These are phyloP conservation scores for Tausonia pullulans DNA, from an alignment of 1,284 basidiomycete species.

Conservation along the genomic window DNA sequence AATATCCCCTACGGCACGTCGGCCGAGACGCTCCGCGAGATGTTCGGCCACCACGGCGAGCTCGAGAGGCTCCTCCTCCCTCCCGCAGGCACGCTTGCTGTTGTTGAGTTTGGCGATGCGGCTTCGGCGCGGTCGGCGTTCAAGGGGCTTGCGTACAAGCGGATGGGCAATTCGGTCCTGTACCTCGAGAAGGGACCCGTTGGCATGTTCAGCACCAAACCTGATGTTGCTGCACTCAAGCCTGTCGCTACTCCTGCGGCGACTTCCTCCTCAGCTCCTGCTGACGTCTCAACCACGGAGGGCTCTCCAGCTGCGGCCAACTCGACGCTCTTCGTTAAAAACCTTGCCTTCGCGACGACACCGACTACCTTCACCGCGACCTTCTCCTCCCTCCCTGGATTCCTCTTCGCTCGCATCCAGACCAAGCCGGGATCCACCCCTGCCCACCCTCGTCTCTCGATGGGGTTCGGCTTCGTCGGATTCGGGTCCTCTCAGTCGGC, in stretches of 20 bases:
- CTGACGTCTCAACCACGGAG: background rate
- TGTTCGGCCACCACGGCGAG: constrained; percentile 69
- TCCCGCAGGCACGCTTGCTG: constrained; percentile 85
- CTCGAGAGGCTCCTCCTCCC: constrained; percentile 73
- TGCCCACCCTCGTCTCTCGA: constrained; percentile 53
- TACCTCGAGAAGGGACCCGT: constrained; percentile 88
- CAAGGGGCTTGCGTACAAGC: constrained; percentile 70
- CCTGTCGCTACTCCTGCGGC: constrained; percentile 3
- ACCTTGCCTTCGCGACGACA: constrained; percentile 82
- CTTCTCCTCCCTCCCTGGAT: constrained; percentile 68
- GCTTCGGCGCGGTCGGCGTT: constrained; percentile 66
- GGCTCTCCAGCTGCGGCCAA: background rate
- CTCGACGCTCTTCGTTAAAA: constrained; percentile 83
- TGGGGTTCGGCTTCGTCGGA: constrained; percentile 95
- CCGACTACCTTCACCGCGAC: constrained; percentile 56
- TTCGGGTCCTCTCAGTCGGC: constrained; percentile 70
- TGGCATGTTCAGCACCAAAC: constrained; percentile 52
- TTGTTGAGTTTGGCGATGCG: constrained; percentile 70
- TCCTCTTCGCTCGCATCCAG: constrained; percentile 80
- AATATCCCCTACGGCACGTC: constrained; percentile 92
- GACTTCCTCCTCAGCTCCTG: background rate
- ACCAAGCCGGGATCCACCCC: constrained; percentile 78
- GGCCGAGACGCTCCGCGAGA: constrained; percentile 54
- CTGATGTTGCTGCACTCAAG: constrained; percentile 21
- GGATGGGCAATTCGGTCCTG: constrained; percentile 76